These are phyloP conservation scores for Epichloe amarillans DNA, from an alignment of 2,329 filamentous ascomycete genomes.

Conservation along the genomic window DNA sequence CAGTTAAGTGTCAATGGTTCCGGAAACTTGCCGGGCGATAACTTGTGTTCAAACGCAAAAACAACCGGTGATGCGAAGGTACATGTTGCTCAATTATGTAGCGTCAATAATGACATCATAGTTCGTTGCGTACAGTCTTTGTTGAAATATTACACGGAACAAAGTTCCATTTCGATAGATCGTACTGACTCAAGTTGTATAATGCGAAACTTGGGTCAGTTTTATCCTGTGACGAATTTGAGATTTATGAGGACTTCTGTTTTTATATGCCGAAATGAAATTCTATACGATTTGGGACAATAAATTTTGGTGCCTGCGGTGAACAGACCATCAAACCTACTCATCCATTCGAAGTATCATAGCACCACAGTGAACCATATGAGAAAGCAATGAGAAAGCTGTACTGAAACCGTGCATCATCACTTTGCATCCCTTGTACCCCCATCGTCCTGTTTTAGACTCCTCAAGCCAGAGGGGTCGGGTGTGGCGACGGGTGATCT, in stretches of 20 bases:
- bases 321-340: not conserved
- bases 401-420: not conserved
- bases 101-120: not conserved
- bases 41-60: not conserved
- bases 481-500: not conserved
- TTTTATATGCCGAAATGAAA: too few relatives aligned
- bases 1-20: too few relatives aligned
- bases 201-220: not conserved
- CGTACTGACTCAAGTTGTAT: constrained; percentile 17
- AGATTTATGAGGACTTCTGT: too few relatives aligned
- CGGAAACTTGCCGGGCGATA: not conserved
- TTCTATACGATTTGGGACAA: too few relatives aligned
- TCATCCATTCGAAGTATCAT: not conserved
- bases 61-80: not conserved
- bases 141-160: too few relatives aligned
- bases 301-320: too few relatives aligned
- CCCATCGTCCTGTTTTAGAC: not conserved
- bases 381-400: not conserved
- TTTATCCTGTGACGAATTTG: too few relatives aligned
- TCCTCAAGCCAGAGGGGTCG: not conserved
- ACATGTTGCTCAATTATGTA: not conserved
- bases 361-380: too few relatives aligned
- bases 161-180: not conserved
- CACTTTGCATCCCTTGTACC: not conserved
- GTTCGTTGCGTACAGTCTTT: not conserved